Evolutionary conservation across 768 basidiomycete species (phyloP).

Genomic region (Termitomyces sp.): DNA sequence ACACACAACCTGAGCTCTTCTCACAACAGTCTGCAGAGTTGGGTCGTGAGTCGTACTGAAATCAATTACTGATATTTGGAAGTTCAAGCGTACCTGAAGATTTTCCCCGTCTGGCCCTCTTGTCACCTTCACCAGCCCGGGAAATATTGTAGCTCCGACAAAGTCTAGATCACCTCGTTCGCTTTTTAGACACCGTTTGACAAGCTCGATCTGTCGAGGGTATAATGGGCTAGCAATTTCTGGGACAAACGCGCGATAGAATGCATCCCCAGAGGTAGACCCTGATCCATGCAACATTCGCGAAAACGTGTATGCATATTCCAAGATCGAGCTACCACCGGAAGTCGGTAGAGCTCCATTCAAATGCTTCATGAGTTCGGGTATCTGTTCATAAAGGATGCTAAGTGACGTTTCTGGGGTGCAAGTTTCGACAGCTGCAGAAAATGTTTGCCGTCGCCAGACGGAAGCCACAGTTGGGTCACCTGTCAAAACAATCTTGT

Average conservation of each 20-base stretch:
- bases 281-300: constrained; percentile 80
- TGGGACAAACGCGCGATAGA: constrained; percentile 84
- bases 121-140: constrained; percentile 80
- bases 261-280: constrained; percentile 59
- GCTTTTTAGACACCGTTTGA: constrained; percentile 74
- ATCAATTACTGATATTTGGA: not conserved
- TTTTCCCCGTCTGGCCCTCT: constrained; percentile 37
- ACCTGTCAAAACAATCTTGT: constrained; percentile 35
- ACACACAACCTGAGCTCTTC: constrained; percentile 83
- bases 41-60: not conserved
- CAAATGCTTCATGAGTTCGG: constrained; percentile 54
- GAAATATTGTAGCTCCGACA: constrained; percentile 84
- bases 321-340: constrained; percentile 53
- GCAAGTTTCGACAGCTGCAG: constrained; percentile 75
- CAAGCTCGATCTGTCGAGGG: constrained; percentile 76
- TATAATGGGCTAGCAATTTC: constrained; percentile 72
- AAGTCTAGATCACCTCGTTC: constrained; percentile 68
- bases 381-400: constrained; percentile 70
- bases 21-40: constrained; percentile 54
- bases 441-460: constrained; percentile 88
- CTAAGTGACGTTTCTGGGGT: constrained; percentile 62
- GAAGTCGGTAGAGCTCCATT: constrained; percentile 33
- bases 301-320: constrained; percentile 72
- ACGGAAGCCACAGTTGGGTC: constrained; percentile 86
- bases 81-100: constrained; percentile 36